Evolutionary conservation across 495 filamentous ascomycete genomes (phyloP), one percentile per base, ranked within the genome.

Genomic region (Aspergillus mulundensis): DNA sequence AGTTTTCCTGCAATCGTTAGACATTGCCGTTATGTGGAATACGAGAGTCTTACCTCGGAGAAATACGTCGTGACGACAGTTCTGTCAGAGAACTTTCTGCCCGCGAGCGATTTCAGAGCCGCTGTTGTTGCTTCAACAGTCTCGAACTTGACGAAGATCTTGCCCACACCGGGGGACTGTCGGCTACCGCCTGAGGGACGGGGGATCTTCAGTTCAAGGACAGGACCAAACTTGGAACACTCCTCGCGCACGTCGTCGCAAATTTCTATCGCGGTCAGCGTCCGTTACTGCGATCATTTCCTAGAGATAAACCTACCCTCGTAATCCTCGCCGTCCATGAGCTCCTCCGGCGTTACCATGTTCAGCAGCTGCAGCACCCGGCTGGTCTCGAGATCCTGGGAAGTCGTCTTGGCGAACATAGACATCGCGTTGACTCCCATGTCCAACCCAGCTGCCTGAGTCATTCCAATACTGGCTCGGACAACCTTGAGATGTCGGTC

Each of bases 371-470:
- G 90, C 56, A 99, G 65, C 14, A 99, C 92, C 42, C 91, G 82
- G 53, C 86, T 83, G 42, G 83, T 83, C 56, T 92, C 89, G 36
- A 87, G 67, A 56, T 91, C 87, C 41, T 80, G 78, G 30, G 87
- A 88, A 7, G 89, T 93, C 34, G 93, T 96, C 42, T 92, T 91
- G 30, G 94, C 94, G 65, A 99, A 91, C 89, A 97, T 92, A 25
- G 91, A 94, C 90, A 99, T 97, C 58, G 93, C 95, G 59, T 95
- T 96, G 57, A 97, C 92, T 23, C 92, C 87, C 87, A 96, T 93
- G 62, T 97, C 94, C 16, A 94, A 77, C 41, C 91, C 90, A 48
- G 89, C 76, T 11, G 89, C 91, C 69, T 99, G 94, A 23, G 90
- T 92, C 60, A 88, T 86, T 54, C 94, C 94, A 59, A 97, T 88